phyloP scores from a whole-genome alignment of 2,329 filamentous ascomycete genomes.

The Saccharata proteae region DNA sequence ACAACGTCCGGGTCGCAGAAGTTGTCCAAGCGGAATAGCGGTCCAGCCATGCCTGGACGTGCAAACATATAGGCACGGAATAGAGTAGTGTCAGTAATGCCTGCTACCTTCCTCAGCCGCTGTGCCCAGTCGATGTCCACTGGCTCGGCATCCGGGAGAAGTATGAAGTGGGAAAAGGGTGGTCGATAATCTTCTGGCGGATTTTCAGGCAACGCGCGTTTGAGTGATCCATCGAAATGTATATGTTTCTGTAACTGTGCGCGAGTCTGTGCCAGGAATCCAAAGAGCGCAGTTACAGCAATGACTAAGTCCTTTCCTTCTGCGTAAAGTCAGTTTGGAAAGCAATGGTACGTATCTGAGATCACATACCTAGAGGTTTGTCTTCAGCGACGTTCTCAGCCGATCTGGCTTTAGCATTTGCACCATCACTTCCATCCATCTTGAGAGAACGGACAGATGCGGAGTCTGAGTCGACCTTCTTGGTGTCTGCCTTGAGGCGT shows the following conservation, averaged over 20 bases:
- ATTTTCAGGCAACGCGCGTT: slow-evolving; percentile 40
- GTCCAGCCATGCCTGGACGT: slow-evolving; percentile 69
- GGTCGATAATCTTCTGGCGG: slow-evolving; percentile 26
- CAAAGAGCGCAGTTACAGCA: slow-evolving; percentile 71
- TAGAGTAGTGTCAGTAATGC: slow-evolving; percentile 81
- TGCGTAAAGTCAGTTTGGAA: not conserved
- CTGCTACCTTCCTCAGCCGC: slow-evolving; percentile 64
- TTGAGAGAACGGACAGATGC: slow-evolving; percentile 49
- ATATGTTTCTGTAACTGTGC: slow-evolving; percentile 49
- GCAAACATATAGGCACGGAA: slow-evolving; percentile 95
- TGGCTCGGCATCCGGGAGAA: slow-evolving; percentile 16
- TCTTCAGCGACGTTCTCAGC: slow-evolving; percentile 36
- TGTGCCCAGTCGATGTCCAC: slow-evolving; percentile 49
- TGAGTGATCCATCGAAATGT: slow-evolving; percentile 45
- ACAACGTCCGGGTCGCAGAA: slow-evolving; percentile 95
- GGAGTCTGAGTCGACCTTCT: slow-evolving; percentile 36
- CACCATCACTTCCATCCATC: slow-evolving; percentile 44
- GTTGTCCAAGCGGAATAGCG: slow-evolving; percentile 89
- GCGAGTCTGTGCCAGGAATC: slow-evolving; percentile 79
- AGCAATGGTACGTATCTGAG: not conserved
- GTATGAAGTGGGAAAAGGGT: slow-evolving; percentile 32
- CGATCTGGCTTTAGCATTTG: slow-evolving; percentile 35
- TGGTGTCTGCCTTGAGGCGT: slow-evolving; percentile 32
- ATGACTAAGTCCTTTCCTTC: slow-evolving; percentile 74
- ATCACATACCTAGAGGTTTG: slow-evolving; percentile 24